Evolutionary conservation across 1,284 basidiomycete genomes (phyloP), one percentile per base, ranked within the genome.

Genomic region (Ustilago nuda): DNA sequence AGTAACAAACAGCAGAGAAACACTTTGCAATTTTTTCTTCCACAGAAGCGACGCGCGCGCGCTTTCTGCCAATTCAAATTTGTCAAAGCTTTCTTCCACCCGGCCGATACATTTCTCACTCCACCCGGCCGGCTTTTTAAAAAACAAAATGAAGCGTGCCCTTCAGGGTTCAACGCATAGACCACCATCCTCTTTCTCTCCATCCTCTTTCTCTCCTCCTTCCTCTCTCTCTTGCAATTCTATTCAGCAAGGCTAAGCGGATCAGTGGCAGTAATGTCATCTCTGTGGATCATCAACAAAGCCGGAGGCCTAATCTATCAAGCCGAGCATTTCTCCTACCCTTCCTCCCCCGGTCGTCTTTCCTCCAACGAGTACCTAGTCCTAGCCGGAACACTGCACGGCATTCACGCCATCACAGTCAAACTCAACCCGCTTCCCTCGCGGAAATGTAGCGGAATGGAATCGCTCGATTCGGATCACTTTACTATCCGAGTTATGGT

Each of bases 291-390:
- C 72, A 98, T 99, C 85, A 99, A 98, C 88, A 99, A 99, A 88
- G 97, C 97, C 17, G 96, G 96, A 32, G 97, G 96, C 17, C 90
- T 99, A 46, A 93, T 98, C 67, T 99, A 95, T 87, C 93, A 95
- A 82, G 90, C 93, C 68, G 94, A 92, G 82, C 95, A 96, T 85
- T 81, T 80, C 51, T 56, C 60, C 7, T 76, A 77, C 27, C 76
- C 78, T 36, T 64, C 66, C 41, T 53, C 61, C 2, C 63, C 62
- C n/a, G 66, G 66, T 51, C 72, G 76, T 15, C 72, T 83, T 88
- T 95, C 74, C 92, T 94, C 96, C n/a, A 99, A 99, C 87, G 96
- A 98, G 86, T 93, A 97, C 81, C 91, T 99, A 68, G 93, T 99
- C 23, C 91, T 99, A 35, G 97, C 97, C 2, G 96, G 97, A 56